Conservation (phyloP, 1,139 yeast genomes). For the Kluyveromyces sp. region DNA sequence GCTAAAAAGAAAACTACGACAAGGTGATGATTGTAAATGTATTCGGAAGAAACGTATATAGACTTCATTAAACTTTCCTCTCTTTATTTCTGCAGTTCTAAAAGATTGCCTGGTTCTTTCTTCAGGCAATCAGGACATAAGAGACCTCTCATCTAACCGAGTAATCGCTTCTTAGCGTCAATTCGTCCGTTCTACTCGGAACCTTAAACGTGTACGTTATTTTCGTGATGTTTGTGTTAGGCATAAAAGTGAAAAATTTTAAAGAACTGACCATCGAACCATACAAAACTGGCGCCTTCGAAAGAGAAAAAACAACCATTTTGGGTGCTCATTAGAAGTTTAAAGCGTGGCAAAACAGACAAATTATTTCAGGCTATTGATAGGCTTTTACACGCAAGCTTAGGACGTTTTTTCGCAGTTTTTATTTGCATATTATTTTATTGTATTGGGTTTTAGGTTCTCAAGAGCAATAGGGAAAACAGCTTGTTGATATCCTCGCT, state of each 20-base stretch:
- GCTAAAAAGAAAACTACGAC: slow-evolving; percentile 51
- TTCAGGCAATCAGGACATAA: too few relatives aligned
- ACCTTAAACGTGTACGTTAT: too few relatives aligned
- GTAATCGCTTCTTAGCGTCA: too few relatives aligned
- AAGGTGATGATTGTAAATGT: not conserved
- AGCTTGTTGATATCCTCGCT: too few relatives aligned
- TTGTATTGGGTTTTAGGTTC: not conserved
- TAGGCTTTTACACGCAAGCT: not conserved
- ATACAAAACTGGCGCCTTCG: too few relatives aligned
- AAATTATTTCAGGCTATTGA: not conserved
- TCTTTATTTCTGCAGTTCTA: too few relatives aligned
- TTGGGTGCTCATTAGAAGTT: too few relatives aligned
- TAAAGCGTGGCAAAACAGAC: not conserved
- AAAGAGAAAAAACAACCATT: not conserved
- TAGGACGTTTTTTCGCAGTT: not conserved
- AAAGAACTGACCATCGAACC: not conserved
- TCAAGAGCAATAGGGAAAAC: not conserved
- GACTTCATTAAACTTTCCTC: too few relatives aligned
- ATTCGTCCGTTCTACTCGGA: too few relatives aligned
- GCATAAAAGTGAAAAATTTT: not conserved
- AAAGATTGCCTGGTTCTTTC: too few relatives aligned
- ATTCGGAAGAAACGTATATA: not conserved
- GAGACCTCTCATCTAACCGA: too few relatives aligned
- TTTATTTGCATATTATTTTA: not conserved
- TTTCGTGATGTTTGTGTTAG: not conserved